These are phyloP conservation scores for Starmera dryadoides DNA, from an alignment of 805 yeast species.

Conservation along the genomic window DNA sequence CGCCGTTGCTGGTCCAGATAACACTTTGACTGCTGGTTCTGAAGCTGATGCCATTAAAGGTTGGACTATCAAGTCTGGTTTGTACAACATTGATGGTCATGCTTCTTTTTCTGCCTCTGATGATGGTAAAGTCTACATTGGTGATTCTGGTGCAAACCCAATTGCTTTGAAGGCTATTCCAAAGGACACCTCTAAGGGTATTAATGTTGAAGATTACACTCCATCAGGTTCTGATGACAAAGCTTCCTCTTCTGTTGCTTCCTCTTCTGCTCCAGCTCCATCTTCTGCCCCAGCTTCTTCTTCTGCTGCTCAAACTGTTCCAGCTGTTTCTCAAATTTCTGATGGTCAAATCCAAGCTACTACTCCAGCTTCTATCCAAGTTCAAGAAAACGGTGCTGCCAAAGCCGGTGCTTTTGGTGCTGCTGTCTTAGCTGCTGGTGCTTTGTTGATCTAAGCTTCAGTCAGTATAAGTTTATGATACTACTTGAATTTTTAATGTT, in stretches of 20 bases:
- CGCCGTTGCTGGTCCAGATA: slow-evolving; percentile 20
- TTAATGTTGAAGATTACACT: slow-evolving; percentile 6
- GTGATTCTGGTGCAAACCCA: slow-evolving; percentile 9
- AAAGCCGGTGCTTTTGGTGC: slow-evolving; percentile 16
- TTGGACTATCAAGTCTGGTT: slow-evolving; percentile 30
- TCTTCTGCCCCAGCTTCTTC: not conserved
- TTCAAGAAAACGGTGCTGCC: slow-evolving; percentile 21
- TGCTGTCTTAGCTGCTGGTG: slow-evolving; percentile 25
- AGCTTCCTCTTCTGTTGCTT: slow-evolving; percentile 5
- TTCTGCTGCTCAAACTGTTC: slow-evolving; percentile 1
- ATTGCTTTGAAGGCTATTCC: slow-evolving; percentile 15
- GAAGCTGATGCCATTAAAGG: slow-evolving; percentile 28
- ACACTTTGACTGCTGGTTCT: slow-evolving; percentile 15
- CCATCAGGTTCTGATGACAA: not conserved
- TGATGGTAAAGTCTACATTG: slow-evolving; percentile 6
- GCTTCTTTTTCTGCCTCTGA: slow-evolving; percentile 32
- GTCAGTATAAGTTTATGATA: no score
- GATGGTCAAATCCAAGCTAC: not conserved
- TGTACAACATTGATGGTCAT: slow-evolving; percentile 27
- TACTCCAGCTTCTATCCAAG: slow-evolving; percentile 1
- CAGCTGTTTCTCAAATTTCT: slow-evolving; percentile 2
- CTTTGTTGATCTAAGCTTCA: slow-evolving; percentile 19
- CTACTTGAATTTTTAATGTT: no score
- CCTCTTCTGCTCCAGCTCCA: slow-evolving; percentile 4
- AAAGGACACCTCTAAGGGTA: slow-evolving; percentile 14